Conservation (phyloP, 108 stramenopile species). For the Fistulifera solaris region DNA sequence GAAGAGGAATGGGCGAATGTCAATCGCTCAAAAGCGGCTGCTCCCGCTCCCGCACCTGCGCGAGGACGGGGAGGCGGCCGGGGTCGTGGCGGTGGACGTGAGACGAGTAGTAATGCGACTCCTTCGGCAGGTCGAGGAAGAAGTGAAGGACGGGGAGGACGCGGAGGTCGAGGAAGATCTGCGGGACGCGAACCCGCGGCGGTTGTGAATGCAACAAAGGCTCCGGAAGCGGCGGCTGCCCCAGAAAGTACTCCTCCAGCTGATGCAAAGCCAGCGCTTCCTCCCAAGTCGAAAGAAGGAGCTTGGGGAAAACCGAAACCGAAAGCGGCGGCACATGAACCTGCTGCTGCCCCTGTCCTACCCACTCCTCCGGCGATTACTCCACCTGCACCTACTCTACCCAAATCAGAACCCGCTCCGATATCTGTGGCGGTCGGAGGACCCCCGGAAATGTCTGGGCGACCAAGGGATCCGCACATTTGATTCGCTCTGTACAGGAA, state of each 20-base stretch:
- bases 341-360: slow-evolving; percentile 9
- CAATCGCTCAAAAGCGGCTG: slow-evolving; percentile 53
- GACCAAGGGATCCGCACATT: slow-evolving; percentile 76
- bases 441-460: slow-evolving; percentile 80
- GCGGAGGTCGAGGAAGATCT: slow-evolving; percentile 21
- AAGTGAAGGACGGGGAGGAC: slow-evolving; percentile 29
- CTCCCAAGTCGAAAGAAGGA: slow-evolving; percentile 4
- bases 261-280: slow-evolving; percentile 6
- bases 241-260: slow-evolving; percentile 15
- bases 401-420: slow-evolving; percentile 12
- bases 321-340: neutral
- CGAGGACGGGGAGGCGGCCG: slow-evolving; percentile 32
- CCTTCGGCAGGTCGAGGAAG: slow-evolving; percentile 15
- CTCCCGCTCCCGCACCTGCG: slow-evolving; percentile 1
- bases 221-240: neutral
- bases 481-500: slow-evolving; percentile 66
- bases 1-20: slow-evolving; percentile 73
- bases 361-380: slow-evolving; percentile 18
- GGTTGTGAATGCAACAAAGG: neutral
- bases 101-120: slow-evolving; percentile 6
- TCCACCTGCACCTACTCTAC: slow-evolving; percentile 5
- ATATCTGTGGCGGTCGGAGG: slow-evolving; percentile 10
- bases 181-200: slow-evolving; percentile 1
- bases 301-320: slow-evolving; percentile 10
- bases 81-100: slow-evolving; percentile 16